These are phyloP conservation scores for Schoenoplectus tabernaemontani DNA, from an alignment of 202 grass and related monocot species.

Conservation along the genomic window DNA sequence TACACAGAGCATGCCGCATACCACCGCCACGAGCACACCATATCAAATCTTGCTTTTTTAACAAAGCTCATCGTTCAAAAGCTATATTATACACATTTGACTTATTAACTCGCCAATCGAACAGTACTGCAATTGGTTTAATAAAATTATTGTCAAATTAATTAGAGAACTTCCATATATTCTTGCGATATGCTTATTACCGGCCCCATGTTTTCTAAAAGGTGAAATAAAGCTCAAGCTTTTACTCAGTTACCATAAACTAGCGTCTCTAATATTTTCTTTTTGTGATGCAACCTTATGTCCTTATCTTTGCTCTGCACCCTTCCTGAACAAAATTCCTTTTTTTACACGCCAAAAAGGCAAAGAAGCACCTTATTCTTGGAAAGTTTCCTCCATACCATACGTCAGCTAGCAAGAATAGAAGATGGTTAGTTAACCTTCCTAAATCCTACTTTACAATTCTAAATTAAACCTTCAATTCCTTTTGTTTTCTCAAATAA, in stretches of 20 bases:
- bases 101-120: not conserved
- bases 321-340: not conserved
- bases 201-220: not conserved
- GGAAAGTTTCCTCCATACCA: not conserved
- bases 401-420: not conserved
- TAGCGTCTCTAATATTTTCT: not conserved
- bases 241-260: not conserved
- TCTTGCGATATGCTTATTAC: not conserved
- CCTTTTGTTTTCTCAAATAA: not conserved
- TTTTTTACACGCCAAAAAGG: not conserved
- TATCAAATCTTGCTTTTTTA: conserved; percentile 6
- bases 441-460: not conserved
- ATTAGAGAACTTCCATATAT: not conserved
- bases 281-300: not conserved
- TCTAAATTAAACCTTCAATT: not conserved
- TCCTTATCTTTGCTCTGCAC: not conserved
- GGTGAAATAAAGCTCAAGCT: not conserved
- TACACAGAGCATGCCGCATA: not conserved
- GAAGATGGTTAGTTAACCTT: conserved; percentile 6
- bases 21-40: not conserved
- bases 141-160: not conserved
- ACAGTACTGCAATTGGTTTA: not conserved
- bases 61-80: not conserved
- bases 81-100: not conserved
- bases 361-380: not conserved